Base-by-base conservation (phyloP, 768 basidiomycete species). In the Dentipellis fragilis region DNA sequence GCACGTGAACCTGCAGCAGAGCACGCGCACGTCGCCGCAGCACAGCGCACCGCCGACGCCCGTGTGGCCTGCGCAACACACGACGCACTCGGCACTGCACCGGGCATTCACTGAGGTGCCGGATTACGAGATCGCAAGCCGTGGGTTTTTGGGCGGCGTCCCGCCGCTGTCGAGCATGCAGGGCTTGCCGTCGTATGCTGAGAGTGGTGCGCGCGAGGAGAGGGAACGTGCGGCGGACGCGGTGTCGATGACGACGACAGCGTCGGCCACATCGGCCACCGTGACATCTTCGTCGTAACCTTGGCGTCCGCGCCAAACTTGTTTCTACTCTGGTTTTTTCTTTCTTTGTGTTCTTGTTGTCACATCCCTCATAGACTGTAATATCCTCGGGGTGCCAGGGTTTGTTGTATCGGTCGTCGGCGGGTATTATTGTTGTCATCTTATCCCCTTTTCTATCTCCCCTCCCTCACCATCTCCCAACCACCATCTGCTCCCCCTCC, bases 81-180 rank as follows among this genome's bases (percentile, higher is more conserved):
- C 54, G 57, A 62, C 49, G 52, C 59, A 51, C 16, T 55, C 68
- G 59, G 59, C 80, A 59, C 71, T 86, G 56, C 80, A 81, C 59
- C 76, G 83, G 19, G 80, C 81, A 49, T 84, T 81, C 63, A 88
- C 79, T 60, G 81, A 78, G 73, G 89, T 96, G 16, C 95, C 95
- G 1, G 83, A 89, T 61, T 98, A 98, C 68, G 78, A 78, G 17
- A 77, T 89, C 48, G 91, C 94, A 2, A 82, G 85, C 58, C 75
- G 87, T 12, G 93, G 93, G 6, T 95, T 94, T 69, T 76, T 94
- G 23, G 93, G 93, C 7, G 80, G 93, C 5, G 85, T 94, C n/a
- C 84, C 87, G 10, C 93, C 95, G 14, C 68, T 93, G 64, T 77
- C 77, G 63, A 85, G 87, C 62, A 75, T 85, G 73, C 75, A 73